A percentile compares a stretch with the other conserved stretches of the same genome.
Evolutionary conservation across 768 basidiomycete genomes (phyloP).

Genomic region (Phanerochaete carnosa): DNA sequence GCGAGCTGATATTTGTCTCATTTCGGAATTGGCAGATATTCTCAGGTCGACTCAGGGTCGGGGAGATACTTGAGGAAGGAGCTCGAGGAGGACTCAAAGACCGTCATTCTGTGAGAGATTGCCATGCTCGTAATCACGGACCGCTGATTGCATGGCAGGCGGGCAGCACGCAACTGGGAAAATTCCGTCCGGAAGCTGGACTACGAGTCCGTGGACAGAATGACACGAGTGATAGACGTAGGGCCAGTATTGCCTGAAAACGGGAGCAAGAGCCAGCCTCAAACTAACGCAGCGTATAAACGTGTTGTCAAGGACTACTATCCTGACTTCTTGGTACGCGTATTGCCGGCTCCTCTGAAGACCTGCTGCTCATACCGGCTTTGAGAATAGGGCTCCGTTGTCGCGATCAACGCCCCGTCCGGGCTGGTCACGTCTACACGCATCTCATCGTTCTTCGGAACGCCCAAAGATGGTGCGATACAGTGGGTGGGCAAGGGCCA

Average conservation of each 20-base stretch:
- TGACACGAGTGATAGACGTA: constrained; percentile 75
- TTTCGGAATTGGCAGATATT: constrained; percentile 47
- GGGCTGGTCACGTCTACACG: constrained; percentile 20
- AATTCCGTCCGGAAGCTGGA: constrained; percentile 56
- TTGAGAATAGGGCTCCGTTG: neutral
- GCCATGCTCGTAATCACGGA: neutral
- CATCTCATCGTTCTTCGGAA: constrained; percentile 65
- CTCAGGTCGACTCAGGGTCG: constrained; percentile 20
- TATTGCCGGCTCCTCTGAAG: neutral
- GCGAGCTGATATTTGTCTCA: neutral
- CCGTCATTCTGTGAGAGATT: neutral
- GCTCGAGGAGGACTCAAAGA: neutral
- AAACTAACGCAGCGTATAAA: constrained; percentile 45
- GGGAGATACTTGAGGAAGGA: neutral
- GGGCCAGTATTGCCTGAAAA: neutral
- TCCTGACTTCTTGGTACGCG: constrained; percentile 68
- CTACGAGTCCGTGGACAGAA: constrained; percentile 69
- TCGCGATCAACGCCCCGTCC: constrained; percentile 79
- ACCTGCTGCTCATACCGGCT: neutral
- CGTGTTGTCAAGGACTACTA: constrained; percentile 75
- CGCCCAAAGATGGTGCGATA: constrained; percentile 77
- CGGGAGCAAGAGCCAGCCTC: neutral
- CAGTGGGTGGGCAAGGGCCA: constrained; percentile 64
- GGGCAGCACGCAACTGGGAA: constrained; percentile 45
- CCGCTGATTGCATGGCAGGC: neutral